phyloP scores from a whole-genome alignment of 2,329 filamentous ascomycete genomes.

The Colletotrichum sp. region DNA sequence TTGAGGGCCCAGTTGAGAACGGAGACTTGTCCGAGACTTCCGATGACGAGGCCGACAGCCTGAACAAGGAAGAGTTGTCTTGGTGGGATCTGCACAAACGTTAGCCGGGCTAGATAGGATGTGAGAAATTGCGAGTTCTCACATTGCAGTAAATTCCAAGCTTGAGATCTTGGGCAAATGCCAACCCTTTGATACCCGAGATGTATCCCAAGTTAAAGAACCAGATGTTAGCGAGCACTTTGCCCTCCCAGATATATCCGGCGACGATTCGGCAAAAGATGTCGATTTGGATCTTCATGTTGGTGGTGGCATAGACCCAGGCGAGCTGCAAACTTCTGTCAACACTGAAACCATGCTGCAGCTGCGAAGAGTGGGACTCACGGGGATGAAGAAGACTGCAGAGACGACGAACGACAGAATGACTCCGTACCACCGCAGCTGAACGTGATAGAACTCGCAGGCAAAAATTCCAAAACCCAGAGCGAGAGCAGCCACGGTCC shows the following conservation, averaged over 20 bases:
- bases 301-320: conserved; percentile 43
- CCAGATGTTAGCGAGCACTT: conserved; percentile 42
- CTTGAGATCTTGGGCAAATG: conserved; percentile 49
- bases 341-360: not conserved
- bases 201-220: conserved; percentile 45
- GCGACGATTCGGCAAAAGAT: conserved; percentile 49
- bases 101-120: not conserved
- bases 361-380: not conserved
- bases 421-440: conserved; percentile 36
- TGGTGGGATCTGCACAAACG: conserved; percentile 38
- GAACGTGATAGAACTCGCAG: conserved; percentile 33
- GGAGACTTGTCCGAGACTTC: conserved; percentile 48
- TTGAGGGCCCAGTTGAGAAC: conserved; percentile 39
- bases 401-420: conserved; percentile 30
- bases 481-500: conserved; percentile 17
- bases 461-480: conserved; percentile 32
- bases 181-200: conserved; percentile 43
- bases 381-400: conserved; percentile 31
- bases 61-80: conserved; percentile 48
- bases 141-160: conserved; percentile 45
- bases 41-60: conserved; percentile 45
- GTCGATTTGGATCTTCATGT: conserved; percentile 48
- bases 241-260: conserved; percentile 49
- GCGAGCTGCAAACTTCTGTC: conserved; percentile 25
- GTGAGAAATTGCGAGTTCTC: not conserved